Percentiles rank a stretch among this genome's conserved stretches.
Conservation (phyloP, 2,329 filamentous ascomycete species). For the Fusarium xyrophilum region DNA sequence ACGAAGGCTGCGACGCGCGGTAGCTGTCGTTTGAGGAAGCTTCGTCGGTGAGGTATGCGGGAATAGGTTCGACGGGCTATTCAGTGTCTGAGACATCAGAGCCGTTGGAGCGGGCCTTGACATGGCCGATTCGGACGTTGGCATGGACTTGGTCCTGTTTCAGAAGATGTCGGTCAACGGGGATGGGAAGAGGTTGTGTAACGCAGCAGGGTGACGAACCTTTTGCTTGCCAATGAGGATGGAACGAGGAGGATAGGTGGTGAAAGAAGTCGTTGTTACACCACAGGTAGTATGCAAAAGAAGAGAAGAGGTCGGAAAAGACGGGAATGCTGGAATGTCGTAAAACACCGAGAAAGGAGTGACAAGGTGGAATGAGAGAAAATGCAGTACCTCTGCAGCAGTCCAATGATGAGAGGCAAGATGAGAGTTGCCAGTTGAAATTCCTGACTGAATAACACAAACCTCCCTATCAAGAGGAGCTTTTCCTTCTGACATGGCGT, state of each 20-base stretch:
- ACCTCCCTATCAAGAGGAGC: rapidly evolving
- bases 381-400: not conserved
- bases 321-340: not conserved
- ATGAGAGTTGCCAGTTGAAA: not conserved
- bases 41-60: not conserved
- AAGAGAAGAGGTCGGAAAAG: not conserved
- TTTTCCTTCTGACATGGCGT: not conserved
- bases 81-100: not conserved
- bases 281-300: not conserved
- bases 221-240: not conserved
- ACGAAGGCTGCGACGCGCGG: not conserved
- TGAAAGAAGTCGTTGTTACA: not conserved
- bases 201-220: not conserved
- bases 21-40: not conserved
- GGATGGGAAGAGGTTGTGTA: rapidly evolving
- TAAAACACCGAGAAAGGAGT: not conserved
- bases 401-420: not conserved
- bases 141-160: not conserved
- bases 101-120: not conserved
- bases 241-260: not conserved
- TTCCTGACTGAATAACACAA: not conserved
- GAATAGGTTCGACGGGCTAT: not conserved
- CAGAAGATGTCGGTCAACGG: rapidly evolving
- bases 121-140: not conserved
- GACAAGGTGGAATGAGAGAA: not conserved